These are phyloP conservation scores for Globisporangium cylindrosporum DNA, from an alignment of 352 stramenopile species.

Conservation along the genomic window DNA sequence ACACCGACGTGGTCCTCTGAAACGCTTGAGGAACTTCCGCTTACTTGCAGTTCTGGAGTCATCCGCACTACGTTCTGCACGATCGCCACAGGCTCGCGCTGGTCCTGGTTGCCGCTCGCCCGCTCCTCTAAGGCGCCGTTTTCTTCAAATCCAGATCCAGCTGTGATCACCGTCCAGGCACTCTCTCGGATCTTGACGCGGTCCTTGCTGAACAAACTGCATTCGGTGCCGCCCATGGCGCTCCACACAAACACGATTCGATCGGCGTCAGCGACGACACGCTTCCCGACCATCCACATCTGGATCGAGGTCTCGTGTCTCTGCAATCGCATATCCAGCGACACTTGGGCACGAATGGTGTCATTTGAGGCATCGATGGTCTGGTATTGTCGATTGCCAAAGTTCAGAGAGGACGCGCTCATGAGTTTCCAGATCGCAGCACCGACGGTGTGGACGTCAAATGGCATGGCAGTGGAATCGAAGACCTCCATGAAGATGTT, in stretches of 20 bases:
- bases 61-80: slow-evolving; percentile 10
- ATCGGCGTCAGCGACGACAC: slow-evolving; percentile 4
- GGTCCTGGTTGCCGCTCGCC: background rate
- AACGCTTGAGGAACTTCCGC: background rate
- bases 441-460: background rate
- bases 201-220: background rate
- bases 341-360: background rate
- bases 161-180: slow-evolving; percentile 6
- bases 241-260: slow-evolving; percentile 9
- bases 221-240: background rate
- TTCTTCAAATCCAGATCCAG: background rate
- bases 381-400: slow-evolving; percentile 6
- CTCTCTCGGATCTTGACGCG: slow-evolving; percentile 2
- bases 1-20: background rate
- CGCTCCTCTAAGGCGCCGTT: background rate
- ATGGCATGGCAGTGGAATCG: slow-evolving; percentile 4
- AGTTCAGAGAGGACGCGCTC: background rate
- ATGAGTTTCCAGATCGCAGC: slow-evolving; percentile 12
- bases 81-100: background rate
- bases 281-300: slow-evolving; percentile 6
- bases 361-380: background rate
- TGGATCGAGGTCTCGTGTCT: background rate
- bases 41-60: background rate
- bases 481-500: slow-evolving; percentile 9
- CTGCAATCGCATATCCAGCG: background rate